Evolutionary conservation across 176 grass and related monocot species (phyloP).

Genomic region (Alopecurus myosuroides): DNA sequence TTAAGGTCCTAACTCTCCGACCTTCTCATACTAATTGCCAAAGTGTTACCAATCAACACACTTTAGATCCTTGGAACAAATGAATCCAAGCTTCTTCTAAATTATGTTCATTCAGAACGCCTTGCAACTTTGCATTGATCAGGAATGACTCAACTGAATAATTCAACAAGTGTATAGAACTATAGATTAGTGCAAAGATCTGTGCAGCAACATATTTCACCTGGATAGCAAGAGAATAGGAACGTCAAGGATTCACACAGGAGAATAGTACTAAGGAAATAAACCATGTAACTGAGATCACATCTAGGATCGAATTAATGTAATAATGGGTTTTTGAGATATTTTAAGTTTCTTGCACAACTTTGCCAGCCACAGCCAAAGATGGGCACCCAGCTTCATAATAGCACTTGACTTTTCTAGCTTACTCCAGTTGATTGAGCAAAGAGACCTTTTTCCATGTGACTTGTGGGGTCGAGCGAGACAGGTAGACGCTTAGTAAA

Average conservation of each 20-base stretch:
- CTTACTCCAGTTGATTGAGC: neutral
- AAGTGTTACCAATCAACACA: neutral
- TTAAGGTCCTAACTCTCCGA: neutral
- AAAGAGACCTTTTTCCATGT: slow-evolving; percentile 23
- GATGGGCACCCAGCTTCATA: neutral
- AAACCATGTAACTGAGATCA: neutral
- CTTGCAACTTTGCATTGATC: neutral
- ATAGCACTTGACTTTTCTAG: neutral
- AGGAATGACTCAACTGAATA: neutral
- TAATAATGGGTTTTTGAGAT: neutral
- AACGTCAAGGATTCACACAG: neutral
- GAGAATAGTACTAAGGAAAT: neutral
- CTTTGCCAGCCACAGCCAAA: neutral
- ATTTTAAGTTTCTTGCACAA: neutral
- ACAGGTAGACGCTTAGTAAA: slow-evolving; percentile 3
- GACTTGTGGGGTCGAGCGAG: slow-evolving; percentile 25
- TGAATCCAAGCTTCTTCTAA: neutral
- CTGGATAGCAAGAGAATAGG: neutral
- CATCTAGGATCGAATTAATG: neutral
- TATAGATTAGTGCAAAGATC: neutral
- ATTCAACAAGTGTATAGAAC: neutral
- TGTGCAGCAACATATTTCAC: neutral
- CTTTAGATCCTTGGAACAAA: neutral
- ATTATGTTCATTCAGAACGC: neutral
- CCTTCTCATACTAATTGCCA: neutral